Conservation (phyloP, 2,329 filamentous ascomycete genomes). For the Verticillium zaregamsianum region DNA sequence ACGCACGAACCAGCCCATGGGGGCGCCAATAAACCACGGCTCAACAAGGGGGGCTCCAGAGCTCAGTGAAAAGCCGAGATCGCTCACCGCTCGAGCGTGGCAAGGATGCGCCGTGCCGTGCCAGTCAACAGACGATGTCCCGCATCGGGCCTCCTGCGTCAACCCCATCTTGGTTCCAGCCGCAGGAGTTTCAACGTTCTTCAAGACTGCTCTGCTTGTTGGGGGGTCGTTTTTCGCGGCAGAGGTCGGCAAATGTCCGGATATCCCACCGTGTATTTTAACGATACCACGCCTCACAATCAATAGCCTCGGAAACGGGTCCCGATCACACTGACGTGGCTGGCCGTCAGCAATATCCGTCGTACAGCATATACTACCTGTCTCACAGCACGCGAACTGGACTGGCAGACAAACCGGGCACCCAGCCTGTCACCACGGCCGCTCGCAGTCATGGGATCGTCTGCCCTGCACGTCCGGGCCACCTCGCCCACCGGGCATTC, state of each 20-base stretch:
- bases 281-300: neutral
- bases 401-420: neutral
- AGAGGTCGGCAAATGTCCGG: neutral
- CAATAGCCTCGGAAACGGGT: neutral
- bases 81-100: neutral
- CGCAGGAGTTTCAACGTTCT: neutral
- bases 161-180: neutral
- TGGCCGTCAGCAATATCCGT: neutral
- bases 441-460: neutral
- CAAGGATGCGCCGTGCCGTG: neutral
- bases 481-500: neutral
- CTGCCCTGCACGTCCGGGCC: neutral
- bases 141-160: neutral
- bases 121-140: neutral
- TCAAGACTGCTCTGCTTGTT: neutral
- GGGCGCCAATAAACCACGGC: neutral
- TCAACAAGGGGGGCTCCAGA: neutral
- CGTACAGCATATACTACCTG: neutral
- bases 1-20: neutral
- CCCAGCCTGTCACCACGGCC: neutral
- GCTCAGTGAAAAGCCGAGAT: neutral
- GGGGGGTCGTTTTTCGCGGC: neutral
- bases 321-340: neutral
- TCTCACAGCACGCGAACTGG: neutral
- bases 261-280: neutral